phyloP scores from a whole-genome alignment of 257 asterid genomes.

The Scutellaria baicalensis region DNA sequence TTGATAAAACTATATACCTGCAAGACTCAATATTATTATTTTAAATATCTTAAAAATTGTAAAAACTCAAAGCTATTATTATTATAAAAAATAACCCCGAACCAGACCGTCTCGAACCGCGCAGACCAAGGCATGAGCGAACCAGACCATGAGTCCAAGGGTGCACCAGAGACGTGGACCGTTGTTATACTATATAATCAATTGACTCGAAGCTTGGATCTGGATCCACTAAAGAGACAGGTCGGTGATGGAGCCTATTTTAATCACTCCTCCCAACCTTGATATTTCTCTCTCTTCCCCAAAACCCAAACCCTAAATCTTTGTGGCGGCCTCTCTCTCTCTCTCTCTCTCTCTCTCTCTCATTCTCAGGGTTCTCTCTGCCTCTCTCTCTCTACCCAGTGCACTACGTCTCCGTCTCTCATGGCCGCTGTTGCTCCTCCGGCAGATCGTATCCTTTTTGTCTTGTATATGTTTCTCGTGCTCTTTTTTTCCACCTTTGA shows the following conservation, averaged over 20 bases:
- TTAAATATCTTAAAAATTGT: no score
- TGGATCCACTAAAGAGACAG: slow-evolving; percentile 18
- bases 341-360: slow-evolving; percentile 5
- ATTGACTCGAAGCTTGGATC: no score
- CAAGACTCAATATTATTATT: no score
- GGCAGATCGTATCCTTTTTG: slow-evolving; percentile 57
- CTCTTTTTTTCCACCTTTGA: not conserved
- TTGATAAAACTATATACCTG: no score
- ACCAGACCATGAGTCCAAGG: no score
- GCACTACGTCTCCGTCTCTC: slow-evolving; percentile 5
- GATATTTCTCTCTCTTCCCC: slow-evolving; percentile 25
- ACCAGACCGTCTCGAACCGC: no score
- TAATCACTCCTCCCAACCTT: slow-evolving; percentile 11
- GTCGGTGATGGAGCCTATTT: slow-evolving; percentile 21
- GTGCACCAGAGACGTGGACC: no score
- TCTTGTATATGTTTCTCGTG: not conserved
- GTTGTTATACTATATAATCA: no score
- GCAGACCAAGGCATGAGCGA: no score
- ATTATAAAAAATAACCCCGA: no score
- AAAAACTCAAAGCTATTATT: no score
- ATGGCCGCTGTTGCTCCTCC: slow-evolving; percentile 60
- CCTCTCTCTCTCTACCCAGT: not conserved
- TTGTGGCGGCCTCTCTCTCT: slow-evolving; percentile 44
- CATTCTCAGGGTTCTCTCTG: not conserved
- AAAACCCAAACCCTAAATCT: slow-evolving; percentile 37